Conservation (phyloP, 192 early-diverging fungal genomes). For the Gaertneriomyces semiglobifer region DNA sequence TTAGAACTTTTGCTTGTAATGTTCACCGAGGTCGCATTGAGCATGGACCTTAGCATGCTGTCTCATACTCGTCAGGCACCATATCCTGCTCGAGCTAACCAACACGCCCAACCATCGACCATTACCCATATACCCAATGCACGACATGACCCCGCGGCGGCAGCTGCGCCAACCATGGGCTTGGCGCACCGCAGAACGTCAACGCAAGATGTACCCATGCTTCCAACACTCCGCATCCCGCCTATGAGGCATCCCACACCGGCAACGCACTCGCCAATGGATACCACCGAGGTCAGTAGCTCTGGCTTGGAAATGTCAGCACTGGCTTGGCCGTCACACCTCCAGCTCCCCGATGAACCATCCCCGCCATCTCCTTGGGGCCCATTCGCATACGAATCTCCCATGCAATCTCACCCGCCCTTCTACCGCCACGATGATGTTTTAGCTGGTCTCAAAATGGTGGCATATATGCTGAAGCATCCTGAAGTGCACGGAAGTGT, state of each 20-base stretch:
- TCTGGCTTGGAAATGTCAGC: too few relatives aligned
- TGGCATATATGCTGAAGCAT: slow-evolving; percentile 89
- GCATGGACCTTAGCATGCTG: neutral
- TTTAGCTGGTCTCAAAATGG: slow-evolving; percentile 58
- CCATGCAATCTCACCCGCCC: slow-evolving; percentile 43
- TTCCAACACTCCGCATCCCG: too few relatives aligned
- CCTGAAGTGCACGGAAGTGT: slow-evolving; percentile 53
- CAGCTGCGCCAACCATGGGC: too few relatives aligned
- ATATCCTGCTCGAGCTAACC: neutral
- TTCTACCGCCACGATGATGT: slow-evolving; percentile 31
- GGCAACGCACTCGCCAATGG: too few relatives aligned
- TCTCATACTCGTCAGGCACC: slow-evolving; percentile 1
- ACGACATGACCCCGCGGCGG: neutral
- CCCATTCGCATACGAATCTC: slow-evolving; percentile 23
- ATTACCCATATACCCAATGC: too few relatives aligned
- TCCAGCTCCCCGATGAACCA: too few relatives aligned
- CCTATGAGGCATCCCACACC: too few relatives aligned
- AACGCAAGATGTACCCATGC: too few relatives aligned
- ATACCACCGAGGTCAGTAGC: too few relatives aligned
- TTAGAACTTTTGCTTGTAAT: slow-evolving; percentile 80
- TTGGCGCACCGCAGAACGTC: too few relatives aligned
- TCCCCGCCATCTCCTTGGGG: slow-evolving; percentile 7
- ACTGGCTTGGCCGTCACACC: too few relatives aligned
- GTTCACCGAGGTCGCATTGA: slow-evolving; percentile 36
- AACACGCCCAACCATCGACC: neutral